These are phyloP conservation scores for Lentinus tigrinus DNA, from an alignment of 768 basidiomycete species.

Conservation along the genomic window DNA sequence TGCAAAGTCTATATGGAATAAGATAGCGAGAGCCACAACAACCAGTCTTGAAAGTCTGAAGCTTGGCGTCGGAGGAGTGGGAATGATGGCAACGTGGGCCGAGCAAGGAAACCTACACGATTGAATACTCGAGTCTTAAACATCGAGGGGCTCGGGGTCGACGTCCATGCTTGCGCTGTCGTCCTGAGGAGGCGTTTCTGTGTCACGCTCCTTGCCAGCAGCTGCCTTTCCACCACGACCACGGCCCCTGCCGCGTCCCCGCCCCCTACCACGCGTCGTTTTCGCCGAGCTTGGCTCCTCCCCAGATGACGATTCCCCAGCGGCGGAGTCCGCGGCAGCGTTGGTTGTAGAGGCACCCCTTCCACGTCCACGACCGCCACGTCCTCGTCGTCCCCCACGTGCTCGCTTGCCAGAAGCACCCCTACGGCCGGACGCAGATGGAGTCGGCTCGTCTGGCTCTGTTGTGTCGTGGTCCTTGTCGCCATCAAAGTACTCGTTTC, in stretches of 20 bases:
- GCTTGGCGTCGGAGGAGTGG: too few species aligned
- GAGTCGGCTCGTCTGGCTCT: conserved; percentile 14
- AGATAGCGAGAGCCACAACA: too few species aligned
- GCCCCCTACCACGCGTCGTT: conserved; percentile 29
- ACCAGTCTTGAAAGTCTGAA: too few species aligned
- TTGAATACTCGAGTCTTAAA: background rate
- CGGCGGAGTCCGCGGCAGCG: conserved; percentile 24
- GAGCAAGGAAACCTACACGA: background rate
- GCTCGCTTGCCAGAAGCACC: conserved; percentile 22
- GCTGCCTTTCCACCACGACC: conserved; percentile 25
- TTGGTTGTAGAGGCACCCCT: conserved; percentile 26
- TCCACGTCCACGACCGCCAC: conserved; percentile 33
- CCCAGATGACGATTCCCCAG: conserved; percentile 39
- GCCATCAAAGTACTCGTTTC: conserved; percentile 75
- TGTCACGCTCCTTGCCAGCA: conserved; percentile 14
- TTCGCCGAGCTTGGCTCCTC: conserved; percentile 33
- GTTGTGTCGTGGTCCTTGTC: conserved; percentile 64
- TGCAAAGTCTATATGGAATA: too few species aligned
- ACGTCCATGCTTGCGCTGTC: conserved; percentile 17
- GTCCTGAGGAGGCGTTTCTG: conserved; percentile 17
- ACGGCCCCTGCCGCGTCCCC: conserved; percentile 33
- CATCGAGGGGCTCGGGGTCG: conserved; percentile 11
- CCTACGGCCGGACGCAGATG: conserved; percentile 23
- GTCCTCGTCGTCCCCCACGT: conserved; percentile 28
- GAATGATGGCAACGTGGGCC: background rate